phyloP scores from a whole-genome alignment of 306 rosid species.

The Chamaecrista fasciculata region DNA sequence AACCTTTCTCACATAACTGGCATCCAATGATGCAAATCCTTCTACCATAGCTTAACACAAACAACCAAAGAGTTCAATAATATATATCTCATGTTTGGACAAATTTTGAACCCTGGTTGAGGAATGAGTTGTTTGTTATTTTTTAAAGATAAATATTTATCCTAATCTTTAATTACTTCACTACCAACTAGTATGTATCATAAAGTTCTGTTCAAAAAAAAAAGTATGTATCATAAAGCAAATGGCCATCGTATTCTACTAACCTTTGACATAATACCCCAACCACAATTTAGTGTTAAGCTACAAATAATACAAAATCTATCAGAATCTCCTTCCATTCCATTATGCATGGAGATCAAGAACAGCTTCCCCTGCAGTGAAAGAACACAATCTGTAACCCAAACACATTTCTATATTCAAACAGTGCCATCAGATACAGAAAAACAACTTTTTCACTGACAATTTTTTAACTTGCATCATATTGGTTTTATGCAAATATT shows the following conservation, averaged over 20 bases:
- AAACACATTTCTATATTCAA: neutral
- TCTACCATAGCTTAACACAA: constrained; percentile 4
- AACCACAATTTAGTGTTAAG: constrained; percentile 18
- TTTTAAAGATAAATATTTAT: constrained; percentile 1
- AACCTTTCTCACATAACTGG: too few relatives aligned
- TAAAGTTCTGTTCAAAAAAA: too few relatives aligned
- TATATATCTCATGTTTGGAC: constrained; percentile 22
- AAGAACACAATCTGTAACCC: constrained; percentile 20
- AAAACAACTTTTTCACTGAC: neutral
- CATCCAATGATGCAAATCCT: constrained; percentile 14
- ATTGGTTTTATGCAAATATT: neutral
- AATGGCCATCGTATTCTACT: constrained; percentile 32
- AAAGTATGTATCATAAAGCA: constrained; percentile 7
- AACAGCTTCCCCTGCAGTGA: constrained; percentile 52
- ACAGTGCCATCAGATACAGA: neutral
- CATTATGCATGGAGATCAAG: constrained; percentile 44
- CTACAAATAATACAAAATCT: constrained; percentile 26
- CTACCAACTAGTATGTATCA: constrained; percentile 21
- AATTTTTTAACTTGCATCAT: neutral
- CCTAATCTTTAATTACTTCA: constrained; percentile 30
- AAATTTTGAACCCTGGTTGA: constrained; percentile 35
- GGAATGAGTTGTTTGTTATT: constrained; percentile 23
- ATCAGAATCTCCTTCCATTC: constrained; percentile 20
- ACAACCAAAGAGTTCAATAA: neutral
- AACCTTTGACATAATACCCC: constrained; percentile 29